A percentile compares a stretch with the other conserved stretches of the same genome.
These are phyloP conservation scores for Mycena amicta DNA, from an alignment of 768 basidiomycete species.

Conservation along the genomic window DNA sequence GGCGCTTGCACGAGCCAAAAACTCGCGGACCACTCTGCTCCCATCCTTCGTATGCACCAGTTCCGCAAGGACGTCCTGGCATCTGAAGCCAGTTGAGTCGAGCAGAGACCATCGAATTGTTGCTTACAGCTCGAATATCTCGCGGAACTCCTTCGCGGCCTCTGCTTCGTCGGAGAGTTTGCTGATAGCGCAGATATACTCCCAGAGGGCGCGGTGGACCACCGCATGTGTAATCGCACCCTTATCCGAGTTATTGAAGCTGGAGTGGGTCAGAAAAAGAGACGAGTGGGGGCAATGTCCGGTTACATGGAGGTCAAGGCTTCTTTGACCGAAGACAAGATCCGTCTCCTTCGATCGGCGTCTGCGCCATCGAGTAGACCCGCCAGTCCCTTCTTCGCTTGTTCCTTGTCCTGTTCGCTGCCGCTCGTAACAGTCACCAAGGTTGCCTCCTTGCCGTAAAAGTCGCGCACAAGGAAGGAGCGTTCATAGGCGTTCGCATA, in stretches of 20 bases:
- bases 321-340: constrained; percentile 70
- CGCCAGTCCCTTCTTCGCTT: constrained; percentile 64
- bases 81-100: too few relatives aligned
- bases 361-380: constrained; percentile 69
- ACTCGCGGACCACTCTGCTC: constrained; percentile 81
- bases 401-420: constrained; percentile 64
- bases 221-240: constrained; percentile 85
- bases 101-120: too few relatives aligned
- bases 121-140: constrained; percentile 80
- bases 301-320: constrained; percentile 76
- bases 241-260: constrained; percentile 92
- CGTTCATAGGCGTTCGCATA: constrained; percentile 87
- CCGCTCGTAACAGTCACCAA: constrained; percentile 64
- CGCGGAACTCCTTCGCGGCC: constrained; percentile 71
- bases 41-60: constrained; percentile 96
- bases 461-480: constrained; percentile 77
- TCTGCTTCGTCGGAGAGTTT: constrained; percentile 66
- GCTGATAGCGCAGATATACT: constrained; percentile 72
- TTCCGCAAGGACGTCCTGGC: constrained; percentile 84
- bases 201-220: constrained; percentile 86
- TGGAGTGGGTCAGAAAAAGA: constrained; percentile 31
- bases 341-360: constrained; percentile 63
- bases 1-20: constrained; percentile 79
- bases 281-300: not conserved
- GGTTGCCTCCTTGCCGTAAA: constrained; percentile 87